Evolutionary conservation across 2,329 filamentous ascomycete species (phyloP), one percentile per base, ranked within the genome.

Genomic region (Neonectria neomacrospora): DNA sequence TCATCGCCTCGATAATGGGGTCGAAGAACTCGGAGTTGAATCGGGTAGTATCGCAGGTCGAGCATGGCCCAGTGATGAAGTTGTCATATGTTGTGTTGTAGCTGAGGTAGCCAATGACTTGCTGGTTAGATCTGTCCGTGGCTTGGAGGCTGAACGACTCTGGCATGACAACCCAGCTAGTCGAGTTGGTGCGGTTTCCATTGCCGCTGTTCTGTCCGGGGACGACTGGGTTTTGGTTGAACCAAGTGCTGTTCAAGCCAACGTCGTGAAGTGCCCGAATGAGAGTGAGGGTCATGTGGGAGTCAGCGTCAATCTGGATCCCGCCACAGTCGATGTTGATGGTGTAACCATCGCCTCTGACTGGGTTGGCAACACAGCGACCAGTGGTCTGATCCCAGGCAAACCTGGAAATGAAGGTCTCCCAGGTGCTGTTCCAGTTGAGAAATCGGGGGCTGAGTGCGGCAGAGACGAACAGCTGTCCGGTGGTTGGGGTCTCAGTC

Each of bases 91-190:
- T 77, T 12, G 78, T 79, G 23, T 76, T 77, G 69, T 79, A 80
- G 5, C 73, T 72, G 30, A 80, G 69, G 54, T 74, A 74, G 7
- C 78, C 78, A 22, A 80, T 67, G 5, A 77, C 60, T 3, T 72
- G 75, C 28, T 77, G 71, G 26, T 72, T 75, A 12, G 75, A 69
- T 39, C 71, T 69, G 55, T 80, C 77, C 3, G 73, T 74, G 2
- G 76, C 78, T 50, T 74, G 70, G 30, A 80, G 66, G 18, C 70
- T 77, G 57, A 80, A 79, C 1, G 76, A 70, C 55, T 80, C 77
- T 0, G 78, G 78, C 77, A 80, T 79, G 41, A 80, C 73, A 5
- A 80, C 77, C 78, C 78, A 80, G 59, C 71, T 77, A 2, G 70
- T 70, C 3, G 71, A 55, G 2, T 67, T 65, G 12, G 76, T 73